A percentile compares a stretch with the other conserved stretches of the same genome.
Evolutionary conservation across 169 alveolate species (phyloP).

Genomic region (Eimeria praecox): DNA sequence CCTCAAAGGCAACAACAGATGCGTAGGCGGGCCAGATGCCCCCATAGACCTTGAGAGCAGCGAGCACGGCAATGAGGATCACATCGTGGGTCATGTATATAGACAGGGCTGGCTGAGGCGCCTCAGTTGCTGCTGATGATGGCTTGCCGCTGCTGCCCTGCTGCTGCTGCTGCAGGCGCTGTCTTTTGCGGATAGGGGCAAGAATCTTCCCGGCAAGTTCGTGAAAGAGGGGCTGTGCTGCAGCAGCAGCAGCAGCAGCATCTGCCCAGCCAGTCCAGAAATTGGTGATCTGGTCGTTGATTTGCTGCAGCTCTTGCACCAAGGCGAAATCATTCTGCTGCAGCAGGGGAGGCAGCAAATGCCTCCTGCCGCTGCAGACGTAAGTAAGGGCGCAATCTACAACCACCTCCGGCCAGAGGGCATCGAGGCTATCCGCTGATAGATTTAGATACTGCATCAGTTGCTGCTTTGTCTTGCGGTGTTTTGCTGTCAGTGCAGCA

Average conservation of each 20-base stretch:
- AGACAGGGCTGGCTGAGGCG: neutral
- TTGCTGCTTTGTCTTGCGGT: neutral
- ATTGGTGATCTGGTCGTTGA: slow-evolving; percentile 41
- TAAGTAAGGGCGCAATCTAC: slow-evolving; percentile 60
- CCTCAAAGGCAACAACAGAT: slow-evolving; percentile 42
- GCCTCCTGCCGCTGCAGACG: slow-evolving; percentile 39
- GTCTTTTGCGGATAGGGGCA: neutral
- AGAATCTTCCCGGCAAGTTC: slow-evolving; percentile 21
- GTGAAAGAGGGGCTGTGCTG: slow-evolving; percentile 37
- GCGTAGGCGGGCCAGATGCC: slow-evolving; percentile 67
- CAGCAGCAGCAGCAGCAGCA: slow-evolving; percentile 43
- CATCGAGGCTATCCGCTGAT: neutral
- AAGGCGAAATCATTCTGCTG: neutral
- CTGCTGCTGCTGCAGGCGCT: slow-evolving; percentile 51
- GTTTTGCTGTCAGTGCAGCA: slow-evolving; percentile 44
- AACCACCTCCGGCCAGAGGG: slow-evolving; percentile 56
- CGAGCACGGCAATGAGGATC: slow-evolving; percentile 43
- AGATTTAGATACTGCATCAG: slow-evolving; percentile 6
- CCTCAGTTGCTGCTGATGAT: neutral
- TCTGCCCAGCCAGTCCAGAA: slow-evolving; percentile 56
- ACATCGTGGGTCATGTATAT: slow-evolving; percentile 69
- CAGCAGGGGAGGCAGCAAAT: slow-evolving; percentile 55
- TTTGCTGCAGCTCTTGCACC: slow-evolving; percentile 52
- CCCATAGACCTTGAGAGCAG: slow-evolving; percentile 54
- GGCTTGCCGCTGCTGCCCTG: slow-evolving; percentile 28